Base-by-base conservation (phyloP, 768 basidiomycete species). In the Auricularia cornea region DNA sequence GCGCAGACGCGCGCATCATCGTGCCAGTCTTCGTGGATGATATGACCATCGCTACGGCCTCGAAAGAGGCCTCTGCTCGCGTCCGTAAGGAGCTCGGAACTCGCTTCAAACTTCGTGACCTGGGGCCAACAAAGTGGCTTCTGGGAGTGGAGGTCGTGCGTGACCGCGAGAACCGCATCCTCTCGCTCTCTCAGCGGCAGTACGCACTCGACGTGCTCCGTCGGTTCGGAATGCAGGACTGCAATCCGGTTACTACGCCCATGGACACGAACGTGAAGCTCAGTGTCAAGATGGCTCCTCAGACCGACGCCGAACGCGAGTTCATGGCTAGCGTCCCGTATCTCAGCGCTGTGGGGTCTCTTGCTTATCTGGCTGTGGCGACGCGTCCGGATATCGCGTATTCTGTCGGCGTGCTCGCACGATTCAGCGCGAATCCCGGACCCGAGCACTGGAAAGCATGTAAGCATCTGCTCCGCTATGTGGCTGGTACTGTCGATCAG, bases 351-450 rank as follows among this genome's bases (percentile, higher is more conserved):
- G 69, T 65, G 3, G 64, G 64, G 8, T 32, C 63, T n/a, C 57
- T 65, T 2, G 44, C 61, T 62, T 78, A 76, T 64, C 64, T 72
- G 1, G 70, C 75, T 0, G 61, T 74, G 1, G 69, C 67, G 4
- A 76, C 75, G 0, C 70, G 74, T 2, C 78, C 78, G 1, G 77
- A 81, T 64, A 79, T 81, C 51, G 66, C 75, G 1, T 78, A 70
- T 62, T 70, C 77, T 0, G 74, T 78, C 5, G 64, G 68, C 2
- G 63, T 65, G 18, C 64, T 65, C 11, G 54, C 54, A 1, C 54
- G 5, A 16, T 57, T 8, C 54, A 16, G 28, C 1, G 4, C 30
- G 1, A 62, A 62, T 26, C 62, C 62, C 1, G 62, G 62, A 3
- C 2, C 18, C 8, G 3, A 20, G 12, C 33, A 56, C n/a, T 33